A percentile compares a stretch with the other conserved stretches of the same genome.
Conservation (phyloP, 1,139 yeast genomes). For the Debaryomyces coudertii region DNA sequence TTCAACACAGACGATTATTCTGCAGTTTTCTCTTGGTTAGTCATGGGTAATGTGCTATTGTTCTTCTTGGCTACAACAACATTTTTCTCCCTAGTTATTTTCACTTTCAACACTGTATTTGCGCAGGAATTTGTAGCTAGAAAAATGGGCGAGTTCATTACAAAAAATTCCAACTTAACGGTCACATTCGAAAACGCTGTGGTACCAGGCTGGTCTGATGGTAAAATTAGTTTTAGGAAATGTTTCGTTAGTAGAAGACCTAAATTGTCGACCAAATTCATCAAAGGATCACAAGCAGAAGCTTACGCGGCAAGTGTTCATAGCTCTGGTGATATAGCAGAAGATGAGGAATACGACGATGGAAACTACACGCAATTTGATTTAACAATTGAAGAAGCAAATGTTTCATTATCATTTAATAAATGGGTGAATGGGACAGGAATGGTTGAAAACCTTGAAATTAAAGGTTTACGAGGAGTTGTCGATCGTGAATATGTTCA, state of each 20-base stretch:
- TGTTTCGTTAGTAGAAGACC: constrained; percentile 91
- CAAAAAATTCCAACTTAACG: constrained; percentile 81
- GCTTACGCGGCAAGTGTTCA: constrained; percentile 54
- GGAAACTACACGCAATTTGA: constrained; percentile 97
- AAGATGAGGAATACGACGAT: constrained; percentile 59
- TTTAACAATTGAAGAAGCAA: constrained; percentile 82
- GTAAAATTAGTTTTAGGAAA: constrained; percentile 79
- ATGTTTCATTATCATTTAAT: constrained; percentile 74
- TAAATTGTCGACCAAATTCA: constrained; percentile 50
- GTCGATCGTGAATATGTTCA: constrained; percentile 86
- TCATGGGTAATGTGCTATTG: constrained; percentile 81
- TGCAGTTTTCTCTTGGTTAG: constrained; percentile 88
- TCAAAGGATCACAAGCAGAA: constrained; percentile 74
- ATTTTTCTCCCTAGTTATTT: constrained; percentile 76
- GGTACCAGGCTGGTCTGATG: constrained; percentile 93
- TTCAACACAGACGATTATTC: constrained; percentile 86
- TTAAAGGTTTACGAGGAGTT: constrained; percentile 86
- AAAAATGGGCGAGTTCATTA: constrained; percentile 77
- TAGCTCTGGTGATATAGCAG: constrained; percentile 18
- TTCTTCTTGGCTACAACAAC: constrained; percentile 88
- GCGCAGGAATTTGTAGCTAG: constrained; percentile 90
- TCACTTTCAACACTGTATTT: constrained; percentile 79
- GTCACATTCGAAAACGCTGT: constrained; percentile 93
- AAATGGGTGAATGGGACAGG: constrained; percentile 94
- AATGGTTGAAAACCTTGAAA: constrained; percentile 76